Evolutionary conservation across 2,329 filamentous ascomycete species (phyloP), one percentile per base, ranked within the genome.

Genomic region (Trichoderma afroharzianum): DNA sequence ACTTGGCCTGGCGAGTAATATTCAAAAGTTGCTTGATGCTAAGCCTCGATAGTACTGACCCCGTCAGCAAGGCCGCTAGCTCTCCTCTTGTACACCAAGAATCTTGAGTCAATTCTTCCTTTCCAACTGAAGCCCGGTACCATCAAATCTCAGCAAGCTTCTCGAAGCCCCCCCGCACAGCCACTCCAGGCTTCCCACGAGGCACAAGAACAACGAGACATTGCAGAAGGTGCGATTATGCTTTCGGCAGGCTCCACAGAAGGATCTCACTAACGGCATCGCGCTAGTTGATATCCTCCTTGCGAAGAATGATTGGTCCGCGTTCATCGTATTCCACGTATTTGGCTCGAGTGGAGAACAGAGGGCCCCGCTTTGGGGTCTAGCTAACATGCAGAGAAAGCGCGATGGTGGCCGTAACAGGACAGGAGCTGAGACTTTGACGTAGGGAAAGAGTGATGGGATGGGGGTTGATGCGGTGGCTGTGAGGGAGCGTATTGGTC

Each of bases 251-350:
- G 15, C 28, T 50, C 68, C 59, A 55, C 26, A 39, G 61, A 70
- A 69, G 3, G 50, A 58, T 67, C 57, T 32, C 4, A 6, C 30
- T 33, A 32, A n/a, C 57, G 32, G 32, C 30, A 32, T 24, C 24
- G 50, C 39, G 61, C 61, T 64, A 64, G 53, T 14, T 21, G 12
- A 21, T 68, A n/a, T n/a, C 64, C 55, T 59, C 14, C 30, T 32
- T 24, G 26, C 18, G 12, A n/a, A 7, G 24, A 15, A 6, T 71
- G 58, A 72, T 76, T 74, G 73, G 68, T 69, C 79, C 77, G 78
- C 76, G 75, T 77, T 77, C 76, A 67, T 79, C 78, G 78, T 79
- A 78, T 79, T 77, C 67, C 67, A 55, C 71, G 28, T 36, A 64
- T 63, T 30, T 43, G 47, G 50, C 8, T 8, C 12, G 21, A 63